phyloP scores from a whole-genome alignment of 2,329 filamentous ascomycete genomes.

The Tolypocladium cylindrosporum region DNA sequence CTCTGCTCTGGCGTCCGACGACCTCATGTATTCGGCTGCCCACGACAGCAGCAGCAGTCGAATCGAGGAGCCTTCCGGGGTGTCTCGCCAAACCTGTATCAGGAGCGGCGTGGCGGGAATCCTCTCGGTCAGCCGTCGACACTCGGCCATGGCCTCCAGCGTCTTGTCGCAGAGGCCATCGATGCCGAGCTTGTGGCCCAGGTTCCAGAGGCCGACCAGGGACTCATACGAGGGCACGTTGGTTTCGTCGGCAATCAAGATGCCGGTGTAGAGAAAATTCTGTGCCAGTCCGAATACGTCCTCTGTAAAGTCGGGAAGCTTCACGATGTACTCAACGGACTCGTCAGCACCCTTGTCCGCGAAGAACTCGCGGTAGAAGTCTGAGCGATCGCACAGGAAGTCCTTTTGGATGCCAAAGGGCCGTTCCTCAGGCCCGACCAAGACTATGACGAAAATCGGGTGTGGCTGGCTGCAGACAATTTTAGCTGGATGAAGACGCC shows the following conservation, averaged over 20 bases:
- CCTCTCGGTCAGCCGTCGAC: slow-evolving; percentile 37
- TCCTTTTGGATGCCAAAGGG: slow-evolving; percentile 51
- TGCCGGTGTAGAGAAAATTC: slow-evolving; percentile 42
- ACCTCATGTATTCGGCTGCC: slow-evolving; percentile 54
- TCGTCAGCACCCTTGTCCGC: slow-evolving; percentile 20
- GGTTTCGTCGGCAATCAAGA: slow-evolving; percentile 31
- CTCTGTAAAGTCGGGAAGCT: slow-evolving; percentile 34
- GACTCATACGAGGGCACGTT: slow-evolving; percentile 41
- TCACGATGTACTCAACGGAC: slow-evolving; percentile 39
- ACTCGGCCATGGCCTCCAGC: slow-evolving; percentile 48
- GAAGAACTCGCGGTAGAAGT: slow-evolving; percentile 38
- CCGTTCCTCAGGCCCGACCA: slow-evolving; percentile 40
- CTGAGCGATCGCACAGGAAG: slow-evolving; percentile 43
- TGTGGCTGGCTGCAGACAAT: slow-evolving; percentile 36
- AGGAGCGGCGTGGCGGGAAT: slow-evolving; percentile 51
- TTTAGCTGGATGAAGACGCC: slow-evolving; percentile 1
- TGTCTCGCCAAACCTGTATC: slow-evolving; percentile 52
- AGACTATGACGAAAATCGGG: slow-evolving; percentile 42
- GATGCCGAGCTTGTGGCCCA: slow-evolving; percentile 41
- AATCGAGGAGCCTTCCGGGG: slow-evolving; percentile 49
- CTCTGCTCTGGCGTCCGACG: slow-evolving; percentile 43
- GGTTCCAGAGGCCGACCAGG: slow-evolving; percentile 46
- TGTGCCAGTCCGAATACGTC: slow-evolving; percentile 47
- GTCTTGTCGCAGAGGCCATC: slow-evolving; percentile 45
- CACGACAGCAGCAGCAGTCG: slow-evolving; percentile 48